Evolutionary conservation across 129 eudicot species (phyloP).

Genomic region (Flaveria sonorensis): DNA sequence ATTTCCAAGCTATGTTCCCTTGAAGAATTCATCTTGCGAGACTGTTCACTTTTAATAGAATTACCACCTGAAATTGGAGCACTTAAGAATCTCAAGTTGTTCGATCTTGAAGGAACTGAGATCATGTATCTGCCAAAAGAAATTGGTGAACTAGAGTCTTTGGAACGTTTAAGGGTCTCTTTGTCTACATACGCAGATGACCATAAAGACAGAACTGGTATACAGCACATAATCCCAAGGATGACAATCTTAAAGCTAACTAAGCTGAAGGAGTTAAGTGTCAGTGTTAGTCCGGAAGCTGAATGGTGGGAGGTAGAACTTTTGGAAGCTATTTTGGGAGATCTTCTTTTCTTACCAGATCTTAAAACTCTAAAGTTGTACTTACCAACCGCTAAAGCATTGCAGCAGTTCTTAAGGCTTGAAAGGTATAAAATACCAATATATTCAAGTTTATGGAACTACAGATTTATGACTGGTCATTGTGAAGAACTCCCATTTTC

Average conservation of each 20-base stretch:
- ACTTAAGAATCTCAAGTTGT: conserved; percentile 34
- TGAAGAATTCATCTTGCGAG: conserved; percentile 26
- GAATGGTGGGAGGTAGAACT: conserved; percentile 38
- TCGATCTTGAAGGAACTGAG: conserved; percentile 44
- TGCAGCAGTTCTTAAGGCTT: conserved; percentile 31
- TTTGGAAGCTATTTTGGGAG: conserved; percentile 30
- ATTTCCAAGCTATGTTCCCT: conserved; percentile 30
- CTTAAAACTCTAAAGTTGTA: conserved; percentile 33
- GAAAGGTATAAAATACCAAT: conserved; percentile 30
- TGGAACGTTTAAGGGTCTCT: conserved; percentile 33
- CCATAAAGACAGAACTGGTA: neutral
- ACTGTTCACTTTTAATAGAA: conserved; percentile 28
- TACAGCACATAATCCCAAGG: conserved; percentile 30
- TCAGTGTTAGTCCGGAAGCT: conserved; percentile 33
- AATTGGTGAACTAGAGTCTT: conserved; percentile 18
- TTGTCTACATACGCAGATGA: conserved; percentile 31
- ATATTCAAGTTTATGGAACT: conserved; percentile 34
- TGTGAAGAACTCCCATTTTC: conserved; percentile 36
- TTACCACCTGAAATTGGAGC: conserved; percentile 39
- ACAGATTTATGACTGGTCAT: conserved; percentile 33
- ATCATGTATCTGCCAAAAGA: conserved; percentile 35
- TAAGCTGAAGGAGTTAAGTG: conserved; percentile 37
- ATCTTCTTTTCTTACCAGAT: conserved; percentile 23
- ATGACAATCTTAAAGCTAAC: conserved; percentile 29
- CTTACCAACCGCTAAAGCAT: conserved; percentile 33